Conservation (phyloP, 331 rosid species). For the Spiraea crenata region DNA sequence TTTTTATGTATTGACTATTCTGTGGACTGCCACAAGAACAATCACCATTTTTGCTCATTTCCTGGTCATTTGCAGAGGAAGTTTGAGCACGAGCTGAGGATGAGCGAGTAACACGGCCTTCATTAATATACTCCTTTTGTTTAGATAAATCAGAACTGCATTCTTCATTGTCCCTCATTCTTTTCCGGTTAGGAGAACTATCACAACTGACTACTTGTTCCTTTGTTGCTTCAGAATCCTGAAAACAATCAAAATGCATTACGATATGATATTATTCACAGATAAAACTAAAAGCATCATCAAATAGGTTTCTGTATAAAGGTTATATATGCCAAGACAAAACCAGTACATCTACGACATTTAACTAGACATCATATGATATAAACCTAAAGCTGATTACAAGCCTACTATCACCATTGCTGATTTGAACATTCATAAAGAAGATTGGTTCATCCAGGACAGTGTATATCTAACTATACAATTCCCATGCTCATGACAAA, state of each 20-base stretch:
- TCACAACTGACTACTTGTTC: slow-evolving; percentile 19
- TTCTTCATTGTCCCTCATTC: slow-evolving; percentile 24
- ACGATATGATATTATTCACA: neutral
- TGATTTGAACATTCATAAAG: neutral
- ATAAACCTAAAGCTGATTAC: too few species aligned
- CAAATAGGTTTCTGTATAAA: neutral
- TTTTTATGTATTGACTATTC: slow-evolving; percentile 23
- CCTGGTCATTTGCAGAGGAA: slow-evolving; percentile 11
- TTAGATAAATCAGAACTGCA: slow-evolving; percentile 10
- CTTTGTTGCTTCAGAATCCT: slow-evolving; percentile 44
- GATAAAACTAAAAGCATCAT: neutral
- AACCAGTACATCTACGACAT: neutral
- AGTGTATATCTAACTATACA: neutral
- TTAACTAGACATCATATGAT: neutral
- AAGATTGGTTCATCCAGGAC: neutral
- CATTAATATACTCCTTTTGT: slow-evolving; percentile 17
- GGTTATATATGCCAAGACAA: neutral
- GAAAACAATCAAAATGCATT: slow-evolving; percentile 13
- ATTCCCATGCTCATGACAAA: neutral
- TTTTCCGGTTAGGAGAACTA: slow-evolving; percentile 25
- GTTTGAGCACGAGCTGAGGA: slow-evolving; percentile 24
- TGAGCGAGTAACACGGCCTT: slow-evolving; percentile 18
- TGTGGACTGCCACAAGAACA: slow-evolving; percentile 27
- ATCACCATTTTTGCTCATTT: slow-evolving; percentile 16
- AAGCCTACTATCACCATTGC: neutral